Evolutionary conservation across 108 stramenopile genomes (phyloP), one percentile per base, ranked within the genome.

Genomic region (Nitzschia putrida): DNA sequence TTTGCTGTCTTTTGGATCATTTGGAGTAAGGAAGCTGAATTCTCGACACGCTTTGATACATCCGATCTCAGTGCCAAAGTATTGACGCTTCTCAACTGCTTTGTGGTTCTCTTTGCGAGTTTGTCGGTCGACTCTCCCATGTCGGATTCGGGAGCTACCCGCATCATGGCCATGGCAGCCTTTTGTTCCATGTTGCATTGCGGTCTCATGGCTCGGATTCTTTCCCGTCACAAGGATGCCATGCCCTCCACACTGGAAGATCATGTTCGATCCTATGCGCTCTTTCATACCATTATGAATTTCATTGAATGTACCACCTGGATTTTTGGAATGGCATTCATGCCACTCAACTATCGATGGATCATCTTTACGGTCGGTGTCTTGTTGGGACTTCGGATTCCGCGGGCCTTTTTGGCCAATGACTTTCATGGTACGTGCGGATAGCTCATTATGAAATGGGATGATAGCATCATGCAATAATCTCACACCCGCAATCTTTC

Each of bases 1-100:
- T 93, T 90, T 80, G 87, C 87, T n/a, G 75, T 90, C 22, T 93
- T 93, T 80, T 93, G 87, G 86, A 78, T 70, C 47, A 85, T 93
- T 21, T 93, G 88, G 88, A 64, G 77, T 59, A 93, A 93, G 76
- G 87, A 93, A 65, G 84, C 85, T 0, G 54, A 64, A 34, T 93
- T 88, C 57, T 79, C 79, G 18, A 93, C 88, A 8, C 72, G 91
- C 21, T 93, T 93, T 54, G 91, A 93, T 66, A 90, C 88, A 13
- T 83, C 87, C 20, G 91, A 93, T 61, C 68, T 93, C 53, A 85
- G 82, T 45, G 85, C 84, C n/a, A 83, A 88, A 22, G 38, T 84
- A 0, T 81, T 73, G 49, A 88, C 86, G 6, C 53, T 93, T 23
- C 52, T 90, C 64, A 83, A 84, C 9, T 93, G 91, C 73, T 89